Evolutionary conservation across 352 stramenopile genomes (phyloP).

Genomic region (Pythium monospermum): DNA sequence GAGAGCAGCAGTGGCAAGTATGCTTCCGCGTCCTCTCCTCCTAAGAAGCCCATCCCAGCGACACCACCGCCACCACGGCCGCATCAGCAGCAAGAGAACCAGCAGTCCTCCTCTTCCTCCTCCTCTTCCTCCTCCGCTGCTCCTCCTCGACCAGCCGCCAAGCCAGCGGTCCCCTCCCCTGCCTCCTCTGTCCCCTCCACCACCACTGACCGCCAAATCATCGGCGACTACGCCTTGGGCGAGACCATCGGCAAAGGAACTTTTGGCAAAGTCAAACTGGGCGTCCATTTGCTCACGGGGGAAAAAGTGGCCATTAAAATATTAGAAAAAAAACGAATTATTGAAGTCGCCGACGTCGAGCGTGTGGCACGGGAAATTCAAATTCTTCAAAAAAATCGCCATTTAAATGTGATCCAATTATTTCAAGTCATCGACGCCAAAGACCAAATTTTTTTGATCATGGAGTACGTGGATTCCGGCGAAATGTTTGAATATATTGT

Average conservation of each 20-base stretch:
- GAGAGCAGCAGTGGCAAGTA: too few species aligned
- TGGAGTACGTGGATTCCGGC: conserved; percentile 88
- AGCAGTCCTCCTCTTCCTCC: neutral
- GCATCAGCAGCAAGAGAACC: conserved; percentile 10
- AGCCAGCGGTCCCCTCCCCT: too few species aligned
- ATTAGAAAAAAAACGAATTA: conserved; percentile 90
- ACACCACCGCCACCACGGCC: neutral
- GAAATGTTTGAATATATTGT: conserved; percentile 96
- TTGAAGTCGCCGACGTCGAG: conserved; percentile 84
- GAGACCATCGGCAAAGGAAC: conserved; percentile 92
- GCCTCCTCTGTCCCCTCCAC: neutral
- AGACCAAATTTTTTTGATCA: conserved; percentile 89
- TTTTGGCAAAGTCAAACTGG: conserved; percentile 92
- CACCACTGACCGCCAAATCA: conserved; percentile 23
- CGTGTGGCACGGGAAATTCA: conserved; percentile 92
- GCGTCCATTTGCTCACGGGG: conserved; percentile 81
- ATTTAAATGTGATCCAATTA: conserved; percentile 90
- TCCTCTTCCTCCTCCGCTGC: neutral
- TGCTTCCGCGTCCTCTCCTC: conserved; percentile 2
- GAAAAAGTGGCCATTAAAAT: conserved; percentile 93
- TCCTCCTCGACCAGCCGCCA: too few species aligned
- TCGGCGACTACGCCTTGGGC: conserved; percentile 88
- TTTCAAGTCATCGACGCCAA: conserved; percentile 88
- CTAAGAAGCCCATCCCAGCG: conserved; percentile 11
- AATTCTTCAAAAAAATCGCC: conserved; percentile 89